Percentiles rank a stretch among this genome's conserved stretches.
These are phyloP conservation scores for Colletotrichum gloeosporioides DNA, from an alignment of 2,329 filamentous ascomycete genomes.

Conservation along the genomic window DNA sequence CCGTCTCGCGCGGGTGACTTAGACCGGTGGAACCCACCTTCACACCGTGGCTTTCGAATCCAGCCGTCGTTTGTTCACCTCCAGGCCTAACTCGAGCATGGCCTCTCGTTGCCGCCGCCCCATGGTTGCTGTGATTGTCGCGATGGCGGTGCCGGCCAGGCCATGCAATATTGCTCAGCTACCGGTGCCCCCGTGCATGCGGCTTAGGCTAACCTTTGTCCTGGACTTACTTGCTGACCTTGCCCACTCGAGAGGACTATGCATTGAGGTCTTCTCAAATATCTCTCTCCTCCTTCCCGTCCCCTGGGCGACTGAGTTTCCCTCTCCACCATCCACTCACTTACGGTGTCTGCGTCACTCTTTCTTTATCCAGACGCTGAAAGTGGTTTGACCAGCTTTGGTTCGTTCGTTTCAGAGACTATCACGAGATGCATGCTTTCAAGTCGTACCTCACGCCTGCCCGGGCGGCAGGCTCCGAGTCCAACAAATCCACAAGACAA, in stretches of 20 bases:
- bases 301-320: not conserved
- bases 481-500: not conserved
- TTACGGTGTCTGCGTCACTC: not conserved
- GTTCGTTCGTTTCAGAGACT: conserved; percentile 8
- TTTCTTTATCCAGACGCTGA: conserved; percentile 4
- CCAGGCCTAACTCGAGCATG: not conserved
- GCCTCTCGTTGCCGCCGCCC: conserved; percentile 2
- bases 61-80: not conserved
- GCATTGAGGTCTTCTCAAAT: conserved; percentile 1
- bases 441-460: conserved; percentile 21
- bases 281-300: conserved; percentile 6
- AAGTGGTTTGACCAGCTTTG: conserved; percentile 9
- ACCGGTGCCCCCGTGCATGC: conserved; percentile 12
- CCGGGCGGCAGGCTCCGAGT: not conserved
- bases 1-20: conserved; percentile 7
- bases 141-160: not conserved
- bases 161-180: conserved; percentile 13
- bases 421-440: conserved; percentile 19
- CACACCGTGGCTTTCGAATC: not conserved
- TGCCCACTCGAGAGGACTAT: not conserved
- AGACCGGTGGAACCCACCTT: not conserved
- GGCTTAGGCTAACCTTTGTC: conserved; percentile 13
- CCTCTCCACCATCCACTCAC: not conserved
- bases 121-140: not conserved
- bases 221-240: not conserved